phyloP scores from a whole-genome alignment of 805 yeast genomes.

The Metschnikowia baotianmanensis region DNA sequence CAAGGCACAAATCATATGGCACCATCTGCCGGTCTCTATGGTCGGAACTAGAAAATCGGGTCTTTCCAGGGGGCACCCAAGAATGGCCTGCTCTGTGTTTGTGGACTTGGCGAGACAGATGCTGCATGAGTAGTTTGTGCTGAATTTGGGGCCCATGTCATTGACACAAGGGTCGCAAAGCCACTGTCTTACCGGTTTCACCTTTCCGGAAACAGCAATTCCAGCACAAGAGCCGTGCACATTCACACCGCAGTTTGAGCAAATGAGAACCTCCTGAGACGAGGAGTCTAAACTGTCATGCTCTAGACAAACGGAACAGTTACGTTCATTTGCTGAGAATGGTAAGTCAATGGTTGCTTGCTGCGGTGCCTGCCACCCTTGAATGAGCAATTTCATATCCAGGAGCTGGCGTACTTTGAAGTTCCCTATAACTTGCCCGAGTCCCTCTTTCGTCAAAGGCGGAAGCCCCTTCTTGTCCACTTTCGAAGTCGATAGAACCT shows the following conservation, averaged over 20 bases:
- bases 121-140: constrained; percentile 59
- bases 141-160: constrained; percentile 56
- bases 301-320: constrained; percentile 60
- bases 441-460: constrained; percentile 15
- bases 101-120: constrained; percentile 60
- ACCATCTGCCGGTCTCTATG: constrained; percentile 62
- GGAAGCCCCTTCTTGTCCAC: constrained; percentile 23
- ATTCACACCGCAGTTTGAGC: constrained; percentile 63
- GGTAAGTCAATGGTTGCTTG: constrained; percentile 16
- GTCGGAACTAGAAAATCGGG: constrained; percentile 76
- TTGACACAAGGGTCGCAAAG: constrained; percentile 78
- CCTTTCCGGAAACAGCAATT: constrained; percentile 15
- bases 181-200: constrained; percentile 52
- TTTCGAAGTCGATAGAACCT: constrained; percentile 8
- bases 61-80: constrained; percentile 38
- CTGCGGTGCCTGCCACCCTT: constrained; percentile 14
- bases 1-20: constrained; percentile 70
- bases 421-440: constrained; percentile 3
- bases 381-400: constrained; percentile 23
- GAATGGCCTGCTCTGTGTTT: constrained; percentile 44
- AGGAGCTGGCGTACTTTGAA: constrained; percentile 22
- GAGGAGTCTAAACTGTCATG: constrained; percentile 25
- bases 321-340: constrained; percentile 11
- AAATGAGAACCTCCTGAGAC: constrained; percentile 44
- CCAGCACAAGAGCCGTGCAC: constrained; percentile 78